These are phyloP conservation scores for Skeletonema grethae DNA, from an alignment of 108 stramenopile genomes.

Conservation along the genomic window DNA sequence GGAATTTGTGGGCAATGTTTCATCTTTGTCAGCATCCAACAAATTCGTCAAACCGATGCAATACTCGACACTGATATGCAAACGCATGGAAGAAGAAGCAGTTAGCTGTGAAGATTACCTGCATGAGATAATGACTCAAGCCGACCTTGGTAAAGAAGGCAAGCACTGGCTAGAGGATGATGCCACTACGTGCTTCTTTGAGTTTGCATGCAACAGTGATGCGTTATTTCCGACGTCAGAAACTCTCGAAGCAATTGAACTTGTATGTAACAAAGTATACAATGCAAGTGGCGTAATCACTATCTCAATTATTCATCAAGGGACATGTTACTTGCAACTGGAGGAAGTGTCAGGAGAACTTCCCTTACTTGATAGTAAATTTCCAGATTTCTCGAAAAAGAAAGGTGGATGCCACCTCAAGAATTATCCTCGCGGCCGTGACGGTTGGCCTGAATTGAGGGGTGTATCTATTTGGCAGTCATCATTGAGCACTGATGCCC, in stretches of 20 bases:
- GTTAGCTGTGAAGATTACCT: constrained; percentile 45
- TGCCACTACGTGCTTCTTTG: constrained; percentile 59
- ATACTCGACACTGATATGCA: constrained; percentile 20
- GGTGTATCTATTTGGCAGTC: constrained; percentile 60
- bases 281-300: constrained; percentile 63
- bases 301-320: constrained; percentile 63
- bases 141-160: constrained; percentile 54
- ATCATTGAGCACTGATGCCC: neutral
- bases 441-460: constrained; percentile 56
- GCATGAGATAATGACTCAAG: constrained; percentile 23
- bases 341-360: constrained; percentile 48
- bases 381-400: constrained; percentile 63
- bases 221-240: neutral
- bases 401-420: constrained; percentile 58
- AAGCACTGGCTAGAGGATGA: constrained; percentile 64
- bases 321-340: constrained; percentile 60
- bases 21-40: constrained; percentile 31
- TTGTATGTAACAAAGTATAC: constrained; percentile 62
- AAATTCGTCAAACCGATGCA: constrained; percentile 51
- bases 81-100: constrained; percentile 55
- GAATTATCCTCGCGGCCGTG: constrained; percentile 40
- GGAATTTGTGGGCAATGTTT: constrained; percentile 57
- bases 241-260: constrained; percentile 45
- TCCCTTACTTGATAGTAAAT: constrained; percentile 70
- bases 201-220: constrained; percentile 50